Evolutionary conservation across 306 rosid genomes (phyloP).

Genomic region (Casuarina cunninghamiana): DNA sequence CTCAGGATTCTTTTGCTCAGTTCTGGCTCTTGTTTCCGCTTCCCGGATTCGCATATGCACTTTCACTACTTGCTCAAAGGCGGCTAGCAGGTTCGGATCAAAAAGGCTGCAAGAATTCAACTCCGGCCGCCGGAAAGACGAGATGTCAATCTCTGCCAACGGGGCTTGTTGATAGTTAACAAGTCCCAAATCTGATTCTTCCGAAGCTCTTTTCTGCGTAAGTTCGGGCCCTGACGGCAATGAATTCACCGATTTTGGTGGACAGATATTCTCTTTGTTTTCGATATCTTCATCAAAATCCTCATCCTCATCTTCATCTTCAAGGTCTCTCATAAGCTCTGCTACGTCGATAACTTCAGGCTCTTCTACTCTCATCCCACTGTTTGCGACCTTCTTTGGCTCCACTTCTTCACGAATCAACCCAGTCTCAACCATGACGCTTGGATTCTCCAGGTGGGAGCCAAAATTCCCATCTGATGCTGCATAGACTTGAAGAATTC

Average conservation of each 20-base stretch:
- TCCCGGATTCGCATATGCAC: conserved; percentile 48
- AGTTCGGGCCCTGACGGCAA: conserved; percentile 26
- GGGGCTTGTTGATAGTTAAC: conserved; percentile 20
- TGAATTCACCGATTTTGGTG: conserved; percentile 17
- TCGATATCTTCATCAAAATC: conserved; percentile 32
- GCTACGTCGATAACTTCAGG: conserved; percentile 45
- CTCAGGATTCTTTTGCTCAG: not conserved
- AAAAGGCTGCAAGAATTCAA: conserved; percentile 76
- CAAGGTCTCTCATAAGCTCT: conserved; percentile 57
- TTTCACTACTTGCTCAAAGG: conserved; percentile 57
- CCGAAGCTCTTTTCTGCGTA: conserved; percentile 27
- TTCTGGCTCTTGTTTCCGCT: conserved; percentile 40
- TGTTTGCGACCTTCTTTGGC: conserved; percentile 29
- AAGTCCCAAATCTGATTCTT: conserved; percentile 19
- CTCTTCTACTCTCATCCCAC: conserved; percentile 22
- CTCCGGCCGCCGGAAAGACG: conserved; percentile 67
- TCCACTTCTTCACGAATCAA: conserved; percentile 39
- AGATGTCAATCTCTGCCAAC: conserved; percentile 43
- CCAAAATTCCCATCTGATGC: conserved; percentile 55
- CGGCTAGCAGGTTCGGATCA: conserved; percentile 71
- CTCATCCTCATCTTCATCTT: conserved; percentile 38
- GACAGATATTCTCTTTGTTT: conserved; percentile 69
- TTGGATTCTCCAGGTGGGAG: conserved; percentile 35
- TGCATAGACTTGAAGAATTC: conserved; percentile 61
- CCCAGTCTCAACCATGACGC: conserved; percentile 19